Conservation (phyloP, 176 grass and related monocot genomes). For the Eleusine coracana region DNA sequence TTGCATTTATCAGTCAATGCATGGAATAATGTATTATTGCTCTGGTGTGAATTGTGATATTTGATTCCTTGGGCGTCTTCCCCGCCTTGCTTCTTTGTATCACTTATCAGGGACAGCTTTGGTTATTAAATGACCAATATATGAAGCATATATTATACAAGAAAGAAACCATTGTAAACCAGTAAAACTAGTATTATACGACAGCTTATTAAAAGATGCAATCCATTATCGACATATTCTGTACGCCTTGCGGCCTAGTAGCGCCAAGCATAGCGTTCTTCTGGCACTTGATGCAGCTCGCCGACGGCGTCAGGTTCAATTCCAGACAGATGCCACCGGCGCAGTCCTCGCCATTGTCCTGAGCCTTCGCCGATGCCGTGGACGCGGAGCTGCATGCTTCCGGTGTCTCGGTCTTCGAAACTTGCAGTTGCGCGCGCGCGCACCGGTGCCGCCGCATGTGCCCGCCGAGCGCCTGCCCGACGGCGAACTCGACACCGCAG, state of each 20-base stretch:
- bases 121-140: neutral
- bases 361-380: neutral
- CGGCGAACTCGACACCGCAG: conserved; percentile 54
- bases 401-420: neutral
- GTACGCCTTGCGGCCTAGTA: neutral
- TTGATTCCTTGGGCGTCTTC: neutral
- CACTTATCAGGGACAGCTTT: neutral
- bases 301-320: neutral
- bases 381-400: neutral
- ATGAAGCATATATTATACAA: neutral
- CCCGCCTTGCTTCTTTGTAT: conserved; percentile 48
- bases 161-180: neutral
- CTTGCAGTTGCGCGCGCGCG: neutral
- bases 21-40: conserved; percentile 34
- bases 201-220: neutral
- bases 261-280: neutral
- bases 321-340: neutral
- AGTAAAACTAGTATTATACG: neutral
- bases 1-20: conserved; percentile 54
- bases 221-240: neutral
- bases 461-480: conserved; percentile 65
- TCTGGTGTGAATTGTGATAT: neutral
- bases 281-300: neutral
- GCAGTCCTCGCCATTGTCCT: neutral
- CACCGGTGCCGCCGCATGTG: conserved; percentile 66